These are phyloP conservation scores for Gossypium schwendimanii DNA, from an alignment of 441 rosid species.

Conservation along the genomic window DNA sequence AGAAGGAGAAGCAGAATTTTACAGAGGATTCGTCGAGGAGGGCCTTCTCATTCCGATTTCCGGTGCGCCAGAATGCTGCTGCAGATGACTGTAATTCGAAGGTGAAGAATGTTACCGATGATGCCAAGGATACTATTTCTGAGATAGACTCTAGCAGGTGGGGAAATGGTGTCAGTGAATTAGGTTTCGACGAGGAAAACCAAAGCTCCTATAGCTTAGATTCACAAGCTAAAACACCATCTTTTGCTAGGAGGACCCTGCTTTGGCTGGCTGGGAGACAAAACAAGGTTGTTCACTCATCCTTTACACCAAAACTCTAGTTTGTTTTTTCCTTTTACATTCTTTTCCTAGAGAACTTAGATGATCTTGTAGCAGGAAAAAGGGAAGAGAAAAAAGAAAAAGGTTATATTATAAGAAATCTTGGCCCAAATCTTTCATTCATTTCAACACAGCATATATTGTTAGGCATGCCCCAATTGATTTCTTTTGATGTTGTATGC, in stretches of 20 bases:
- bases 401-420: not conserved
- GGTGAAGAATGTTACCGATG: conserved; percentile 18
- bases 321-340: conserved; percentile 20
- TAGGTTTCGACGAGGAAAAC: conserved; percentile 43
- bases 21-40: conserved; percentile 45
- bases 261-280: conserved; percentile 82
- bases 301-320: conserved; percentile 51
- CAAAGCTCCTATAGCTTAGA: conserved; percentile 39
- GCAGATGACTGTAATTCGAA: conserved; percentile 21
- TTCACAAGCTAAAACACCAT: conserved; percentile 58
- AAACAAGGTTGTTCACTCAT: conserved; percentile 83
- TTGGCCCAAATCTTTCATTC: not conserved
- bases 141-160: conserved; percentile 31
- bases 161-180: conserved; percentile 31
- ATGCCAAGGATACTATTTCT: conserved; percentile 18
- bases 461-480: conserved; percentile 5
- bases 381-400: not conserved
- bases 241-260: conserved; percentile 89
- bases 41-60: conserved; percentile 68
- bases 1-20: conserved; percentile 36
- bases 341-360: conserved; percentile 22
- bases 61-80: conserved; percentile 24
- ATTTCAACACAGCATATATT: not conserved
- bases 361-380: conserved; percentile 26
- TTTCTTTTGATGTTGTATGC: not conserved